Conservation (phyloP, 1,284 basidiomycete genomes). For the Apiotrichum brassicae region DNA sequence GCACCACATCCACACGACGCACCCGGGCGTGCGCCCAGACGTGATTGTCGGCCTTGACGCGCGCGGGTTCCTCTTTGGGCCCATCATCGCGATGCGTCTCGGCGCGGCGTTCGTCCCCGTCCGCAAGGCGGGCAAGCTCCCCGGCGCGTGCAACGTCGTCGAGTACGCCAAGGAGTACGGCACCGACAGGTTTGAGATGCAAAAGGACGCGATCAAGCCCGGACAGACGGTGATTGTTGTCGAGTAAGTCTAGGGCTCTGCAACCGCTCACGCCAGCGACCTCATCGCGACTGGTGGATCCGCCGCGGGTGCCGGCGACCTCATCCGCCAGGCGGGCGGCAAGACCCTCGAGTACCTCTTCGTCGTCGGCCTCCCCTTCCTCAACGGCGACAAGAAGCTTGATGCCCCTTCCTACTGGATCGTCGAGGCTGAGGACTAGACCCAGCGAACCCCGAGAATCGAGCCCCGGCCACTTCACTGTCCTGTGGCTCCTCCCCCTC, state of each 20-base stretch:
- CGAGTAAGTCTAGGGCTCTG: slow-evolving; percentile 59
- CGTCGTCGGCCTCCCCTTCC: slow-evolving; percentile 79
- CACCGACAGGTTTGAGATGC: slow-evolving; percentile 86
- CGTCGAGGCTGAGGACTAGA: slow-evolving; percentile 66
- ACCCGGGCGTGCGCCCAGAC: slow-evolving; percentile 69
- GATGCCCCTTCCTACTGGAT: slow-evolving; percentile 84
- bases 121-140: slow-evolving; percentile 89
- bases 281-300: slow-evolving; percentile 96
- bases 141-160: slow-evolving; percentile 71
- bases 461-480: no score
- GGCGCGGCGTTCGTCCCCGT: slow-evolving; percentile 96
- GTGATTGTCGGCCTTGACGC: slow-evolving; percentile 94
- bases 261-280: slow-evolving; percentile 54
- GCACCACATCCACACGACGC: slow-evolving; percentile 69
- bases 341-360: slow-evolving; percentile 89
- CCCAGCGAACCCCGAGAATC: no score
- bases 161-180: slow-evolving; percentile 95
- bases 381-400: slow-evolving; percentile 70
- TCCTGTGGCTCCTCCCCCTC: no score
- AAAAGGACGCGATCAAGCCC: slow-evolving; percentile 71
- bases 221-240: slow-evolving; percentile 83
- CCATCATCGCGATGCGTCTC: slow-evolving; percentile 81
- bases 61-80: slow-evolving; percentile 91
- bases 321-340: slow-evolving; percentile 75
- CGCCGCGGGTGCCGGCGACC: slow-evolving; percentile 85